Base-by-base conservation (phyloP, 2,329 filamentous ascomycete species). In the Ascochyta clinopodiicola region DNA sequence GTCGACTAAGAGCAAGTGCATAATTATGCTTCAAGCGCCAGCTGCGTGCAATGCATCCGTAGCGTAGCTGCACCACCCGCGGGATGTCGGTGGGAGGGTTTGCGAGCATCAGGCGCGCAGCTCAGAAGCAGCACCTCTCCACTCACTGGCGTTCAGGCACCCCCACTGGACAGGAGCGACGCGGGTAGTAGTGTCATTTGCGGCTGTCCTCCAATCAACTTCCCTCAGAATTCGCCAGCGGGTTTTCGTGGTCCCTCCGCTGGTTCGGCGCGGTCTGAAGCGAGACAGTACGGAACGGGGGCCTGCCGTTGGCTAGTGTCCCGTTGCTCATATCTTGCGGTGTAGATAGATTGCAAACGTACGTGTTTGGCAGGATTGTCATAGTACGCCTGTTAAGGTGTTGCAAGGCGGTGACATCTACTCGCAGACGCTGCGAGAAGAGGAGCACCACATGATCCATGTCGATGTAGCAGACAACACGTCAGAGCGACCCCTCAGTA, bases 181-280 rank as follows among this genome's bases (percentile, higher is more conserved):
- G 54, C 54, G 54, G 43, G 37, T 51, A 48, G 44, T 52, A 31
- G 44, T 48, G 52, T 47, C 54, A 47, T 21, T 22, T 54, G 61
- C 64, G 64, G 57, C 63, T 61, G 55, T 55, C 43, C 44, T 53
- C 51, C 63, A 61, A 61, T 62, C 52, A 58, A 39, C 40, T 47
- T 8, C 12, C 9, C 6, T 9, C n/a, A n/a, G n/a, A 17, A 35
- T 6, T n/a, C 22, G 19, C 47, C 56, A 51, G 58, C 63, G 48
- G 36, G 6, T 32, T 35, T 34, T 44, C 25, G 44, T 38, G 31
- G 47, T 44, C 27, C 44, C 48, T 48, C 57, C 40, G 44, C 48
- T 44, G 53, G 43, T 47, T 51, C 47, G 53, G 53, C 47, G 35
- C 53, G 40, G 24, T 50, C 43, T 56, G 53, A 51, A 56, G 53